Percentiles rank a stretch among this genome's conserved stretches.
Conservation (phyloP, 495 filamentous ascomycete species). For the Podospora conica region DNA sequence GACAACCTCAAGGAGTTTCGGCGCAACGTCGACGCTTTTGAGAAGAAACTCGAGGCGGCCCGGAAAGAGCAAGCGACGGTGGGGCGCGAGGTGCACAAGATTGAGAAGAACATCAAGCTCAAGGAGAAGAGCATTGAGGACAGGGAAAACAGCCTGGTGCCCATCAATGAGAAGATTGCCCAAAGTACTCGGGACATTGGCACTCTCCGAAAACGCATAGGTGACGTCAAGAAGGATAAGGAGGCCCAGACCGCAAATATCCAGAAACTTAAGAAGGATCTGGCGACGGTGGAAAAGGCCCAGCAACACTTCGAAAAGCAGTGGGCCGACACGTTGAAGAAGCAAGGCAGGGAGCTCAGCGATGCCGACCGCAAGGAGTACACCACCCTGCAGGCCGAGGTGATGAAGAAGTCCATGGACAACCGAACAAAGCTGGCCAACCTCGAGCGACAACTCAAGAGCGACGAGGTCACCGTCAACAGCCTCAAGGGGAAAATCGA, state of each 20-base stretch:
- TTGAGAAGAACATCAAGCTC: constrained; percentile 72
- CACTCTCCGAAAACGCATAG: constrained; percentile 57
- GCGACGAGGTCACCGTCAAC: constrained; percentile 80
- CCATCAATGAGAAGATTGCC: constrained; percentile 88
- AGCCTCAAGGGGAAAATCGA: constrained; percentile 84
- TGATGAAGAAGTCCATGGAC: constrained; percentile 73
- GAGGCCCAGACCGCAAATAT: constrained; percentile 60
- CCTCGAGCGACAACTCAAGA: constrained; percentile 75
- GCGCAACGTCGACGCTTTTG: constrained; percentile 79
- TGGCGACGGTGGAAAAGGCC: constrained; percentile 80
- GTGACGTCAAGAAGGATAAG: constrained; percentile 66
- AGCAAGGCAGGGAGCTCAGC: constrained; percentile 78
- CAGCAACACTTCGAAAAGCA: constrained; percentile 84
- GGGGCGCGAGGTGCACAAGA: constrained; percentile 69
- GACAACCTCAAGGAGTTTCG: constrained; percentile 93
- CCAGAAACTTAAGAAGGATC: constrained; percentile 68
- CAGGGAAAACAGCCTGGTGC: constrained; percentile 75
- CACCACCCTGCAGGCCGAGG: constrained; percentile 75
- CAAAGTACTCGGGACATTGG: constrained; percentile 66
- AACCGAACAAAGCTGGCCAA: constrained; percentile 82
- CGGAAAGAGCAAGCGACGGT: constrained; percentile 76
- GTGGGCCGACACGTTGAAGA: constrained; percentile 73
- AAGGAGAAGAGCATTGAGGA: constrained; percentile 89
- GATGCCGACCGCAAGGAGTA: constrained; percentile 87
- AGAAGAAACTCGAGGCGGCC: constrained; percentile 76